Base-by-base conservation (phyloP, 768 basidiomycete species). In the Neoboletus subvelutipes region DNA sequence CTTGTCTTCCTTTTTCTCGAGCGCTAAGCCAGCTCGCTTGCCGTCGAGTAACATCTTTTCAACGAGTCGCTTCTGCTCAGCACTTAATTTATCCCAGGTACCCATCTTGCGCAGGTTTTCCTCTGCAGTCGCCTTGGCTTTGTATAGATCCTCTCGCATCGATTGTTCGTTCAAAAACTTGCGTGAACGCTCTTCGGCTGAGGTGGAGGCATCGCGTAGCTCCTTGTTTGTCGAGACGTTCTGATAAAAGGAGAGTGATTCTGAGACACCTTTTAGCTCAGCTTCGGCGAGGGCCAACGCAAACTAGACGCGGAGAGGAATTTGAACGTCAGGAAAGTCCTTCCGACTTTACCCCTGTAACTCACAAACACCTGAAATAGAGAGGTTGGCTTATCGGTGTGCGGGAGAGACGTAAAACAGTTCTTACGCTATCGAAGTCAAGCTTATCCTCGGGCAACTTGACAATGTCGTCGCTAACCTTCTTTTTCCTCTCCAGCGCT, bases 1-100 rank as follows among this genome's bases (percentile, higher is more conserved):
- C 49, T 87, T 76, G 28, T 66, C 58, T 63, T 90, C 78, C 51
- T 80, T 77, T 55, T 87, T 85, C 0, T 86, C 80, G n/a, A 94
- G 77, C 6, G 81, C 86, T 37, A 94, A 76, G 43, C 92, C 92
- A 55, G 85, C 83, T 20, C 92, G 81, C 67, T 80, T 88, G 5
- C 91, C 88, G 52, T 92, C 90, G 56, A 88, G 76, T 24, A 83
- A 78, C 83, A 88, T 81, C 70, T 89, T 89, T 26, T 92, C 88
- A 3, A 92, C 80, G 17, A 94, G 77, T n/a, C 90, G 81, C 58
- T 83, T 73, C 64, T 90, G 83, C 66, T 94, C 92, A 1, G 78
- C 57, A n/a, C 76, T 79, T 4, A 94, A 76, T 53, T 78, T 79
- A 42, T 83, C 81, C 80, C 79, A 85, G 58, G 78, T 71, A 13